Base-by-base conservation (phyloP, 1,284 basidiomycete genomes). In the Leccinum solheimii region DNA sequence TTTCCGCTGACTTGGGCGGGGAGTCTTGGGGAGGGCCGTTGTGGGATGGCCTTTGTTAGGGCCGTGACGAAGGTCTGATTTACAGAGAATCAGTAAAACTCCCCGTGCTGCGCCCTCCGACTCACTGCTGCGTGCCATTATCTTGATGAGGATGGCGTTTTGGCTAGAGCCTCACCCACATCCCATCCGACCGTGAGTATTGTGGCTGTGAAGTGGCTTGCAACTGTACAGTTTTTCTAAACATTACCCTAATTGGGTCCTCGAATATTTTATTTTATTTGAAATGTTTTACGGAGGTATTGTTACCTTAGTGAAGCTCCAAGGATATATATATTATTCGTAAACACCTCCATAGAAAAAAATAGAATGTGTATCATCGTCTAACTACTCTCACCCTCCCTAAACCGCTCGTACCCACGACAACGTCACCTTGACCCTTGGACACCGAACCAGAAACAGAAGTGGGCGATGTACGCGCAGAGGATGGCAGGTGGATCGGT, bases 41-140 rank as follows among this genome's bases (percentile, higher is more conserved):
- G 96, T 97, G 69, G 92, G 90, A 84, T 91, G 92, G 72, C 97
- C 97, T 75, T 91, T 90, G 88, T 97, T 97, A 75, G 86, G 83
- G 75, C 97, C 97, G 80, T 84, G 83, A 74, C 94, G 92, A 78
- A 96, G 81, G 83, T 97, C 97, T 97, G 67, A 51, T 54, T 21
- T 54, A 51, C 45, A 62, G 57, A 56, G 40, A 30, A 64, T 68
- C 11, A 65, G 53, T 56, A 23, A 21, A 36, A 16, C 16, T 53
- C 32, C 21, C 1, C 34, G 19, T 45, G n/a, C 27, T 14, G 11
- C 27, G 23, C 26, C 27, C 27, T 57, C 50, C 7, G 43, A 79
- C 85, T 78, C 79, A 91, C 89, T 86, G 77, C 80, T 85, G 72
- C 89, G 88, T 73, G 80, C 82, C 90, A 91, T 87, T 69, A 80